Percentiles rank a stretch among this genome's conserved stretches.
These are phyloP conservation scores for Quercus mongolica DNA, from an alignment of 306 rosid genomes.

Conservation along the genomic window DNA sequence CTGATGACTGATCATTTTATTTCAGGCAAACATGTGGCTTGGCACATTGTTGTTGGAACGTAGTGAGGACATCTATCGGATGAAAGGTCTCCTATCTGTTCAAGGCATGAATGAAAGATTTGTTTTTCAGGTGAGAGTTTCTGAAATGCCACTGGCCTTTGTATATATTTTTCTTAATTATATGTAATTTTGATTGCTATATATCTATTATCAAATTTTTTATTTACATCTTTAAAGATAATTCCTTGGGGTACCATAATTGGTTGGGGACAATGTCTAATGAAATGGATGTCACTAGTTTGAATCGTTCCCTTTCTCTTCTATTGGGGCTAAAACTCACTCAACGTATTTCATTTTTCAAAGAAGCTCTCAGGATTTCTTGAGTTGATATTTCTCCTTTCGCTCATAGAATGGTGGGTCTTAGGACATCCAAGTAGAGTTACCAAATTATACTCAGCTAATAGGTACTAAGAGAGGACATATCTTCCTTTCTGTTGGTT, in stretches of 20 bases:
- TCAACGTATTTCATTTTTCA: too few relatives aligned
- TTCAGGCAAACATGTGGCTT: constrained; percentile 94
- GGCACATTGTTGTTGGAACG: constrained; percentile 78
- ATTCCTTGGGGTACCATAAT: too few relatives aligned
- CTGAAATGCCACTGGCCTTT: not conserved
- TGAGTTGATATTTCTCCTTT: not conserved
- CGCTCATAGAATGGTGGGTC: not conserved
- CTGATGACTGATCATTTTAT: not conserved
- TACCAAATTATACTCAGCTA: not conserved
- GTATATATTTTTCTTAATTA: not conserved
- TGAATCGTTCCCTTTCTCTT: too few relatives aligned
- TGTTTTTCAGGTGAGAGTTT: constrained; percentile 78
- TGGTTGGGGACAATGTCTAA: too few relatives aligned
- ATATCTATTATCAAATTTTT: not conserved
- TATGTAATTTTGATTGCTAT: not conserved
- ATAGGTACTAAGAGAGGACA: too few relatives aligned
- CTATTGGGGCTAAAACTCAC: too few relatives aligned
- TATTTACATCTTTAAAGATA: not conserved
- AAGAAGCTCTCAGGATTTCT: too few relatives aligned
- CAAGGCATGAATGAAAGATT: constrained; percentile 94
- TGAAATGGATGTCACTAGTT: too few relatives aligned
- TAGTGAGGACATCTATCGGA: constrained; percentile 89
- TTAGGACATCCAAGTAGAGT: not conserved
- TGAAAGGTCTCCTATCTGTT: constrained; percentile 92
- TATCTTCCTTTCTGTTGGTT: not conserved